Base-by-base conservation (phyloP, 2,329 filamentous ascomycete species). In the Lasiodiplodia citricola region DNA sequence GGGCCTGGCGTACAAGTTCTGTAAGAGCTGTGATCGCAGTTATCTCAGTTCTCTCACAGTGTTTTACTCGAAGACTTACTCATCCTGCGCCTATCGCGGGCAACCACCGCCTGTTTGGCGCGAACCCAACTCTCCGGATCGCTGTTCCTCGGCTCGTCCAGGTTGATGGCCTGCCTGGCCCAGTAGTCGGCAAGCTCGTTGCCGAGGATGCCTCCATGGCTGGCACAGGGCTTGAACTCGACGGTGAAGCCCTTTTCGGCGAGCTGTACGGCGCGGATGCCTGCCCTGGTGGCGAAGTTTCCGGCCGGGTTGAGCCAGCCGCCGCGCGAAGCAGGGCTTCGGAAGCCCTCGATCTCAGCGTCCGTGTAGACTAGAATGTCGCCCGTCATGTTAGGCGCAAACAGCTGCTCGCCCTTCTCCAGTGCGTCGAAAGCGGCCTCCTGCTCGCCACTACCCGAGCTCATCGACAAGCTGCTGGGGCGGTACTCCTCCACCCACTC, bases 171-270 rank as follows among this genome's bases (percentile, higher is more conserved):
- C n/a, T 6, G 2, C n/a, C 55, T 21, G 55, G 55, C 35, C 55
- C 55, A 58, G 55, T 41, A 58, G 35, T 58, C 23, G 37, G 55
- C 55, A 21, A 58, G 35, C 21, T 25, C 35, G 55, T 58, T 58
- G 35, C 55, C 55, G 4, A 41, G 6, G n/a, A 58, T 21, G 35
- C 10, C 4, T 2, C 3, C 2, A 11, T 58, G 55, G 2, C 55
- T 37, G 14, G 4, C n/a, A 10, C 21, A 37, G n/a, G 2, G 1
- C n/a, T 25, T 21, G n/a, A 58, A 10, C 37, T 58, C 55, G 35
- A 58, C 14, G 4, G 4, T 44, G 37, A 58, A 58, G 55, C 55
- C 55, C 25, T 28, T 37, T 10, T 14, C 11, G 55, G 35, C 55
- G 55, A 58, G 55, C 8, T 25, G 10, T 4, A 16, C 35, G 35